Evolutionary conservation across 169 alveolate species (phyloP), one percentile per base, ranked within the genome.

Genomic region (Plasmodium chabaudi): DNA sequence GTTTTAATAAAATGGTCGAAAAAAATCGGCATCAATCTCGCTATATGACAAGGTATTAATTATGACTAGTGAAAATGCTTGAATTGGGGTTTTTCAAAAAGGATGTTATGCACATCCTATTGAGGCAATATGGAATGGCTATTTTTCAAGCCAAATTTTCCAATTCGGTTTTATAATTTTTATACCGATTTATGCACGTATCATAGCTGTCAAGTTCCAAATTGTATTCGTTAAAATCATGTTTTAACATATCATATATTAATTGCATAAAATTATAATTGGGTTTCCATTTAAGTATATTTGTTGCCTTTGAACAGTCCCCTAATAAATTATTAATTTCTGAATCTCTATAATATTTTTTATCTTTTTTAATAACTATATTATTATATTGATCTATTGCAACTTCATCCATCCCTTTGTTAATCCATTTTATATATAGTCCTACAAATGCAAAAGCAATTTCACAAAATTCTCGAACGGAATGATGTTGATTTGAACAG

Each of bases 281-380:
- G 49, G 94, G 92, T 49, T 65, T 34, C 96, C 96, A 94, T 68
- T 88, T 87, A 21, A 94, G 63, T 42, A 60, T 65, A 27, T 17
- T n/a, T 1, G 63, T 60, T 4, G 95, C 95, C 67, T 92, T 91
- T 13, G 94, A 73, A 25, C 93, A 89, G 56, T 94, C 93, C 5
- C 96, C 96, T n/a, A 69, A 70, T 49, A 94, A 87, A 0, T 72
- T 65, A 23, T 74, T 73, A 10, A 94, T 95, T 56, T 94, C 96
- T 9, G 93, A 65, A 6, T 93, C 93, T 56, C 96, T 89, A 87
- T 74, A 94, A 63, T 92, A 92, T 53, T 65, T 82, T 15, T 21
- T 7, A 10, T 65, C 64, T 55, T 87, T 72, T 13, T 53, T 77
- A 12, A 88, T 68, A 12, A 88, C 75, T 13, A 88, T 68, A 1